Evolutionary conservation across 805 yeast species (phyloP), one percentile per base, ranked within the genome.

Genomic region (Candida pini): DNA sequence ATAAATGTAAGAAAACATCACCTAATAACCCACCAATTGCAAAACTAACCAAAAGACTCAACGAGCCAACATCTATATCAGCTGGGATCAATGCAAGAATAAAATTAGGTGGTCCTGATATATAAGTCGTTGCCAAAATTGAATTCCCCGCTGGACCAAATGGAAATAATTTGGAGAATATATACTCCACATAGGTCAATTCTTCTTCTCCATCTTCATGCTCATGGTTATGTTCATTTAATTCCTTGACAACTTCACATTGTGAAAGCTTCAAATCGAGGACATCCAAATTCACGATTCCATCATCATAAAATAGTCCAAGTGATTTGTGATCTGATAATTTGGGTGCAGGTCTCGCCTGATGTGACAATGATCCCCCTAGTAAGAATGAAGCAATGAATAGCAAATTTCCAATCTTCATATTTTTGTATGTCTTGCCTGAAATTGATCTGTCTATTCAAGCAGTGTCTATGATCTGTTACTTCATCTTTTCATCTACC

Each of bases 11-110:
- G 42, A 83, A 79, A 2, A 81, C 76, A 51, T 82, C 90, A 29
- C 90, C 90, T 23, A 83, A 58, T 25, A 83, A 60, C 1, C 89
- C 84, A 29, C 92, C 92, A 31, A 78, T 70, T 10, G 90, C 89
- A 60, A 83, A 81, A 29, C 85, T 66, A 1, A 81, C 84, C 36
- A 82, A 55, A 18, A 72, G 51, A 8, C 76, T 63, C 24, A 80
- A 58, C 21, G 66, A 59, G 2, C 71, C 56, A 0, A 78, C 75
- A 31, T 69, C 60, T 30, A 78, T 74, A 19, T 67, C 55, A 1
- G 78, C 68, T 5, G 87, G 86, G 22, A 78, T 68, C 44, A 73
- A 53, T 0, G 73, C 71, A 16, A 80, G 56, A 13, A 78, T 54
- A 26, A 78, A 47, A 45, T 73, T 76, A 24, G 89, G 86, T 6